phyloP scores from a whole-genome alignment of 805 yeast species.

The Pichia thaimueangensis region DNA sequence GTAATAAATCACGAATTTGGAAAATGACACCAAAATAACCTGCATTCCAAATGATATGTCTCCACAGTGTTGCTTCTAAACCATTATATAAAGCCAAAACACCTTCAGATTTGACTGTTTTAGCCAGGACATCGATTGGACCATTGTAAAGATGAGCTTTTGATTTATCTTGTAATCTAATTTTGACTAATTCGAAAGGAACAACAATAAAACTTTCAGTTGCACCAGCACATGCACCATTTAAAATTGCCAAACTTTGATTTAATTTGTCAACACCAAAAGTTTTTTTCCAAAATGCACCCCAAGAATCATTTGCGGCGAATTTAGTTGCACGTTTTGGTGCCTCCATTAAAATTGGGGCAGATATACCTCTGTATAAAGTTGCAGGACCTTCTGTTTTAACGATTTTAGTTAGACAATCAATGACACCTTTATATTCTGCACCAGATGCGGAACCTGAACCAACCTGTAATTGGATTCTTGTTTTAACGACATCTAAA shows the following conservation, averaged over 20 bases:
- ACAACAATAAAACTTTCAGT: constrained; percentile 95
- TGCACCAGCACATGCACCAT: constrained; percentile 99
- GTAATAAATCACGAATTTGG: constrained; percentile 76
- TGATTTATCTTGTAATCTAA: constrained; percentile 87
- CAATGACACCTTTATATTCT: constrained; percentile 77
- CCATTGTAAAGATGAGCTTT: constrained; percentile 54
- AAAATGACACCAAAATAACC: constrained; percentile 95
- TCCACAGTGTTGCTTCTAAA: constrained; percentile 93
- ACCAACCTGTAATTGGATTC: constrained; percentile 82
- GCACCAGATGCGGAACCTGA: constrained; percentile 39
- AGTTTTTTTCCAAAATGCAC: constrained; percentile 64
- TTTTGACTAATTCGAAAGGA: constrained; percentile 94
- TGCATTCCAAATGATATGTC: constrained; percentile 96
- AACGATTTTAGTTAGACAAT: constrained; percentile 77
- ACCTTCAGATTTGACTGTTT: constrained; percentile 73
- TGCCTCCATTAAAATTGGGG: constrained; percentile 98
- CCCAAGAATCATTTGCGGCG: constrained; percentile 97
- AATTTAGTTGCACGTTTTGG: constrained; percentile 98
- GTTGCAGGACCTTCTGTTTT: constrained; percentile 78
- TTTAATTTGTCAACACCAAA: constrained; percentile 67
- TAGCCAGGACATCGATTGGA: constrained; percentile 72
- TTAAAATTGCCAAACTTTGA: constrained; percentile 78
- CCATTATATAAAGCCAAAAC: constrained; percentile 83
- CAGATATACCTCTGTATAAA: constrained; percentile 87
- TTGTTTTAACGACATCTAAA: constrained; percentile 91